Evolutionary conservation across 805 yeast species (phyloP), one percentile per base, ranked within the genome.

Genomic region (Saitoella complicata): DNA sequence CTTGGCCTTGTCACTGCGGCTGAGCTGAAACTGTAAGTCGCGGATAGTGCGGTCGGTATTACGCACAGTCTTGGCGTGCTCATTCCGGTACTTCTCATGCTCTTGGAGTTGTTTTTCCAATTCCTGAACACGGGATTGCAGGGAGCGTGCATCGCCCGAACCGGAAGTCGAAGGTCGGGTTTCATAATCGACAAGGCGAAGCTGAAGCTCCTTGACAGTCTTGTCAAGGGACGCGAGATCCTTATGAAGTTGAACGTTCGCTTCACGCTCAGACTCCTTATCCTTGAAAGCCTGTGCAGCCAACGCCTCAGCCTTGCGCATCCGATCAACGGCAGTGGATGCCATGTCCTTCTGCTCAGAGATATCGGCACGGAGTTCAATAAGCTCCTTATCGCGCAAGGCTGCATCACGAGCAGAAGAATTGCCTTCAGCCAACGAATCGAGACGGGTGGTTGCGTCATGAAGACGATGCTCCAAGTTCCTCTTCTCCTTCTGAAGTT

Each of bases 251-350:
- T 31, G n/a, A 7, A 39, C 30, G 31, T 39, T 39, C 32, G 31
- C 42, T 31, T 39, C 42, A n/a, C 42, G 42, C n/a, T 39, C 36
- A 11, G 8, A n/a, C 8, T 39, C 32, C 6, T 36, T 39, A 39
- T 39, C 42, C 12, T 29, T 21, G 8, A 31, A 36, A 8, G 42
- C 32, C 12, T 39, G 12, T 9, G 11, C 10, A 10, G 42, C 42
- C 31, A 39, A 39, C 7, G 31, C 11, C 7, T 39, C 42, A 21
- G 31, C 32, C n/a, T 39, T 34, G 12, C 31, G 31, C 35, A 39
- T 39, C 11, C 42, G 32, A 10, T 39, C 42, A 8, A 39, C 34
- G 7, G 32, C n/a, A 5, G 42, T 31, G 8, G 32, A 10, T n/a
- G 32, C 10, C 8, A 39, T 8, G 6, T 39, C 42, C 11, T 39